Conservation (phyloP, 768 basidiomycete species). For the Filobasidium wieringae region DNA sequence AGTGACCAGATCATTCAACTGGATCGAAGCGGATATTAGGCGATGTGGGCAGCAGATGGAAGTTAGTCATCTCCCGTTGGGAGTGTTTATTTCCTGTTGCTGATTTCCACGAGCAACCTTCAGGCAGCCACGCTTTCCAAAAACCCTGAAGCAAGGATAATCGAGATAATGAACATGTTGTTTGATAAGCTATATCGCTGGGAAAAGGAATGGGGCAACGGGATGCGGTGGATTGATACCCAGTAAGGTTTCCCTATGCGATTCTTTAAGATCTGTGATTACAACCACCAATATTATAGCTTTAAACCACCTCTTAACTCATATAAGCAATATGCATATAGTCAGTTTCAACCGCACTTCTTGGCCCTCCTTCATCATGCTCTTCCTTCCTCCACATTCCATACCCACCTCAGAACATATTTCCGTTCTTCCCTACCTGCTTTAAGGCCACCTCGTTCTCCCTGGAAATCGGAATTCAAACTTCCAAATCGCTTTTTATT, state of each 20-base stretch:
- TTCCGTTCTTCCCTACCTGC: slow-evolving; percentile 22
- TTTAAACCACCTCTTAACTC: neutral
- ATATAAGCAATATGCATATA: neutral
- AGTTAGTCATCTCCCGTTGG: slow-evolving; percentile 1
- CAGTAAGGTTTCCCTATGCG: neutral
- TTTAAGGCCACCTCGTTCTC: slow-evolving; percentile 10
- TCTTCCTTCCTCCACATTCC: slow-evolving; percentile 23
- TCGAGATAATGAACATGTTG: neutral
- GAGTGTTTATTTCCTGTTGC: no score
- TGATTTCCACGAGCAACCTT: neutral
- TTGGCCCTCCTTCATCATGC: slow-evolving; percentile 26
- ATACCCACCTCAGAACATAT: slow-evolving; percentile 22
- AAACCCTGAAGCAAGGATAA: neutral
- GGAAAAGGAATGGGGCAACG: neutral
- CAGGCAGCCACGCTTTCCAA: neutral
- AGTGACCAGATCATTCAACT: slow-evolving; percentile 21
- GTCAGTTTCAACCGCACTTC: slow-evolving; percentile 14
- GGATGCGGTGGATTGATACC: neutral
- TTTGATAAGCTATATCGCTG: slow-evolving; percentile 1
- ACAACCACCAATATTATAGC: neutral
- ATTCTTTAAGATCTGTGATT: neutral
- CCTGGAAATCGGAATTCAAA: slow-evolving; percentile 4
- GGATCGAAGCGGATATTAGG: slow-evolving; percentile 23
- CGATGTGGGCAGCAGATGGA: slow-evolving; percentile 20
- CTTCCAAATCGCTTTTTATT: slow-evolving; percentile 22